Base-by-base conservation (phyloP, 2,329 filamentous ascomycete genomes). In the Fusarium temperatum region DNA sequence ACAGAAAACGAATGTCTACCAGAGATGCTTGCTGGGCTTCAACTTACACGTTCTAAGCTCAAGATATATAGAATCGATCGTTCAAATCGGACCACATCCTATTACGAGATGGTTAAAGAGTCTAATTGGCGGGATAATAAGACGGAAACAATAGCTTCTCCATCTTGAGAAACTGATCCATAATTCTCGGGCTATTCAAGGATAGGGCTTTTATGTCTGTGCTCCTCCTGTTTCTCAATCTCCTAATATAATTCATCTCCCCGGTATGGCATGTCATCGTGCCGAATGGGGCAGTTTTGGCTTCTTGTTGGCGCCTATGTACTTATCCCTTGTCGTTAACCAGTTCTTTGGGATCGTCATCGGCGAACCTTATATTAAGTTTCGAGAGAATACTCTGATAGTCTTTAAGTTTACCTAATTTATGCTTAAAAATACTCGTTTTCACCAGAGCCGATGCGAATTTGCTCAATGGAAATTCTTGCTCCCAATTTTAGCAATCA, bases 81-180 rank as follows among this genome's bases (percentile, higher is more conserved):
- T 6, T 15, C 13, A 6, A 44, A 44, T 54, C 55, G 51, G 12
- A 26, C 17, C 6, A 54, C n/a, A 35, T n/a, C 17, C 51, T 22
- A 18, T 66, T 70, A 66, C 41, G 39, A 50, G 39, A 61, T 38
- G 10, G 2, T 5, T 8, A 10, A 26, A 5, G 12, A 26, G 30
- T 2, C 17, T 53, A 3, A 71, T 71, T 70, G 68, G 68, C 61
- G 66, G 68, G 51, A 70, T 66, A 70, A 70, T 26, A 45, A 35
- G 4, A 22, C 24, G 17, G 24, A 35, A 48, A 35, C 50, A 45
- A 45, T 30, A 45, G 50, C 4, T 7, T 38, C 18, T 24, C 30
- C 32, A 45, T 44, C 30, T 2, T 20, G 20, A 24, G 17, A 13
- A 20, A 0, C 0, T 18, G n/a, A 32, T 32, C 56, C 51, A 55